These are phyloP conservation scores for Termitomyces sp. DNA, from an alignment of 768 basidiomycete genomes.

Conservation along the genomic window DNA sequence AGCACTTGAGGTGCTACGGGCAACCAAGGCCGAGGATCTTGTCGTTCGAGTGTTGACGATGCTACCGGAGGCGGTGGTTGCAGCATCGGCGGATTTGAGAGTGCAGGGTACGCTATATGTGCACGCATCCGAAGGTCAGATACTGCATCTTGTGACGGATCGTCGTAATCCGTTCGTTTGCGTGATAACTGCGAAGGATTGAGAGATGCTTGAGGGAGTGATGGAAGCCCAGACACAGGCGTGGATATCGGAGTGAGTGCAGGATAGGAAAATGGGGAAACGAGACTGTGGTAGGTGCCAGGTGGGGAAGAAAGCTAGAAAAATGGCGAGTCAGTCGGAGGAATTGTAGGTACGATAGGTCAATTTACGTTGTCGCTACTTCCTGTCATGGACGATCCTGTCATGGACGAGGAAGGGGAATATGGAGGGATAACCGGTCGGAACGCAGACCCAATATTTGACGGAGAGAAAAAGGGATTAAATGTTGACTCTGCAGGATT, in stretches of 20 bases:
- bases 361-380: constrained; percentile 45
- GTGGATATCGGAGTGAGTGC: constrained; percentile 39
- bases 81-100: constrained; percentile 55
- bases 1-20: constrained; percentile 55
- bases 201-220: constrained; percentile 84
- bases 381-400: constrained; percentile 43
- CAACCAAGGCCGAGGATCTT: constrained; percentile 66
- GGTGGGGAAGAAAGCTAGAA: constrained; percentile 30
- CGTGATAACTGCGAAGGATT: constrained; percentile 69
- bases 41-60: constrained; percentile 64
- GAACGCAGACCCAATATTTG: constrained; percentile 27
- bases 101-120: constrained; percentile 79
- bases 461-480: constrained; percentile 20
- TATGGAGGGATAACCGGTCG: constrained; percentile 41
- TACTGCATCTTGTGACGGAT: constrained; percentile 68
- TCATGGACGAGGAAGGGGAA: constrained; percentile 34
- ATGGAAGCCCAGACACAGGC: constrained; percentile 42
- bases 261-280: constrained; percentile 40
- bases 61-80: constrained; percentile 82
- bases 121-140: constrained; percentile 43
- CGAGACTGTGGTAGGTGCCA: constrained; percentile 30
- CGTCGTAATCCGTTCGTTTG: constrained; percentile 76
- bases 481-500: constrained; percentile 39
- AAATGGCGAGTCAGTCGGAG: background rate
- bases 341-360: background rate